phyloP scores from a whole-genome alignment of 495 filamentous ascomycete genomes.

The Pyrenopolyporus hunteri region DNA sequence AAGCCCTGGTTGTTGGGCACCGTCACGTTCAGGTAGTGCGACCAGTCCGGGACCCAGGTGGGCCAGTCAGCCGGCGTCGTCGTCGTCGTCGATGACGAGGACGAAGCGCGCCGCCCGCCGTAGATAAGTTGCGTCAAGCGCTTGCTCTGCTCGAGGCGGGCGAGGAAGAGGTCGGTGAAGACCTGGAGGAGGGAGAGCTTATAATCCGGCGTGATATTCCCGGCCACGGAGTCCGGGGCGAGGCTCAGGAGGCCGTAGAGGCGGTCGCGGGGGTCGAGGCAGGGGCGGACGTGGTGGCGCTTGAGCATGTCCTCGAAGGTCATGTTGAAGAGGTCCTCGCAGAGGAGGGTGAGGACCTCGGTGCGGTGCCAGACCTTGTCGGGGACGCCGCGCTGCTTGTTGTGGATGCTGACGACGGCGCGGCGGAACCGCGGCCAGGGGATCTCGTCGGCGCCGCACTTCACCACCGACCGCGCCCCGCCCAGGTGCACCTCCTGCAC shows the following conservation, averaged over 20 bases:
- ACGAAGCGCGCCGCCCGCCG: neutral
- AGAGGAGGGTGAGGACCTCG: neutral
- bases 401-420: slow-evolving; percentile 5
- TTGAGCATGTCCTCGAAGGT: neutral
- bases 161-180: slow-evolving; percentile 10
- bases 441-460: slow-evolving; percentile 15
- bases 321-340: neutral
- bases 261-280: slow-evolving; percentile 12
- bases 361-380: neutral
- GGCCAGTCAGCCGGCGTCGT: neutral
- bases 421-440: slow-evolving; percentile 11
- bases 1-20: neutral
- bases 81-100: neutral
- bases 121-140: slow-evolving; percentile 14
- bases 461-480: neutral
- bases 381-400: neutral
- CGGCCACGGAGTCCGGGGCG: neutral
- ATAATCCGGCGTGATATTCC: slow-evolving; percentile 1
- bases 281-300: neutral
- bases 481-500: slow-evolving; percentile 24
- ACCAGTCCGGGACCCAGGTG: slow-evolving; percentile 30
- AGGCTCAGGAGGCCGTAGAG: slow-evolving; percentile 29
- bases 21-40: neutral
- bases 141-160: neutral
- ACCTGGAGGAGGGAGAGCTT: neutral